Evolutionary conservation across 75 land plant species (phyloP), one percentile per base, ranked within the genome.

Genomic region (Cupressus sempervirens): DNA sequence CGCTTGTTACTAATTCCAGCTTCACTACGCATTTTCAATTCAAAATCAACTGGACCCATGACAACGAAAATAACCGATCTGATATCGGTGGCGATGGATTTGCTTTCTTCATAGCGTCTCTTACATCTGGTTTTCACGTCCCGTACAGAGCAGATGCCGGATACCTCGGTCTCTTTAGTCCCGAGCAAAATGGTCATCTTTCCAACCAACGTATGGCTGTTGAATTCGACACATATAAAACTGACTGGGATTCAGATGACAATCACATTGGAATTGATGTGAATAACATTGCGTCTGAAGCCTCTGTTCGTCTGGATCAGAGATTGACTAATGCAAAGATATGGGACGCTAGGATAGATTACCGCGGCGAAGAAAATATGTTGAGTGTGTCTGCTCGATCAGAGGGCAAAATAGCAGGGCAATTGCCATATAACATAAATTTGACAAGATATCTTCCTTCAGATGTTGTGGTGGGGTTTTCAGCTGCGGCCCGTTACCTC

Each of bases 141-240:
- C 0, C 16, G 18, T 54, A 54, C 58, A 54, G 20, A 54, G 58
- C 2, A 16, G 20, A 54, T 54, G 58, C 4, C 1, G 20, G 0
- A 54, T 15, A 0, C 0, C 58, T 54, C 11, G 87, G 87, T 58
- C 87, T 86, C 52, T 29, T 82, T 62, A 82, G 82, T 14, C 0
- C 9, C 29, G 0, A 23, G 1, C 7, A 20, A 12, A 50, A 13
- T 13, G 53, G 15, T 13, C 18, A 20, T 0, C 0, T 5, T 0
- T 56, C 62, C 23, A 56, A 56, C 23, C 0, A 56, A 2, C 6
- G 18, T 18, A 23, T 56, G 4, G 62, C 62, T 56, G 62, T 56
- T 56, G 62, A 56, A 56, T 56, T 56, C 6, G 62, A 56, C 7
- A 56, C 62, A 56, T 56, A 56, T 56, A 2, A 56, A 15, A 18